phyloP scores from a whole-genome alignment of 148 eudicot species.

The Pouteria glomerata region DNA sequence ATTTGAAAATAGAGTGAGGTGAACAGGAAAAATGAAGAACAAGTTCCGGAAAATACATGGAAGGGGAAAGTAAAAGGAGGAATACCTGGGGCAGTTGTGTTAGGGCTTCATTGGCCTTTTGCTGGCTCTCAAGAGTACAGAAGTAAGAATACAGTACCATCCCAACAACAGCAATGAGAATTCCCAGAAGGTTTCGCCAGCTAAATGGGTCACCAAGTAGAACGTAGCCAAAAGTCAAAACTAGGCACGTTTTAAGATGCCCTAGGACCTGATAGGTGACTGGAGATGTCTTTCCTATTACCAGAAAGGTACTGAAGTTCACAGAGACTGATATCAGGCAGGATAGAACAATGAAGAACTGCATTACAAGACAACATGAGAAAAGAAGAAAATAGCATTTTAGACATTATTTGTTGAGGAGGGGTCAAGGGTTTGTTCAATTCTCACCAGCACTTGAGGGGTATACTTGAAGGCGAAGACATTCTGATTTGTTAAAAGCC shows the following conservation, averaged over 20 bases:
- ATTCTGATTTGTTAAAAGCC: slow-evolving; percentile 58
- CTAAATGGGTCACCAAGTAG: slow-evolving; percentile 84
- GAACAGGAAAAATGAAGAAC: too few relatives aligned
- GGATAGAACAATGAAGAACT: slow-evolving; percentile 76
- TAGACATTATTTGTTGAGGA: not conserved
- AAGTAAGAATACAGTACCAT: slow-evolving; percentile 67
- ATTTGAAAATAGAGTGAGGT: too few relatives aligned
- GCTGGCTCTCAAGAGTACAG: slow-evolving; percentile 56
- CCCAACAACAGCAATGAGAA: slow-evolving; percentile 63
- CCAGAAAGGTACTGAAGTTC: slow-evolving; percentile 87
- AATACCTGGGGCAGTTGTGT: slow-evolving; percentile 57
- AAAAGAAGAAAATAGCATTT: not conserved
- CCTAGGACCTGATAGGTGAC: slow-evolving; percentile 91
- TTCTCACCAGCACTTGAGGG: slow-evolving; percentile 35
- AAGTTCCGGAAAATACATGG: too few relatives aligned
- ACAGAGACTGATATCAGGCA: slow-evolving; percentile 86
- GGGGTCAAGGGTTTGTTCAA: not conserved
- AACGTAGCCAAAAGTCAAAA: slow-evolving; percentile 76
- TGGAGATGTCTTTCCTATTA: slow-evolving; percentile 92
- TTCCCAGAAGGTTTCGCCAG: slow-evolving; percentile 77
- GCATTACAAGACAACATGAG: slow-evolving; percentile 7
- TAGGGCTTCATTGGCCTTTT: slow-evolving; percentile 47
- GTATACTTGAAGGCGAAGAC: slow-evolving; percentile 84
- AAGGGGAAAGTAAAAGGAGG: not conserved
- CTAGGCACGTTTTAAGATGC: slow-evolving; percentile 85